Evolutionary conservation across 2,329 filamentous ascomycete genomes (phyloP).

Genomic region (Lomentospora prolificans): DNA sequence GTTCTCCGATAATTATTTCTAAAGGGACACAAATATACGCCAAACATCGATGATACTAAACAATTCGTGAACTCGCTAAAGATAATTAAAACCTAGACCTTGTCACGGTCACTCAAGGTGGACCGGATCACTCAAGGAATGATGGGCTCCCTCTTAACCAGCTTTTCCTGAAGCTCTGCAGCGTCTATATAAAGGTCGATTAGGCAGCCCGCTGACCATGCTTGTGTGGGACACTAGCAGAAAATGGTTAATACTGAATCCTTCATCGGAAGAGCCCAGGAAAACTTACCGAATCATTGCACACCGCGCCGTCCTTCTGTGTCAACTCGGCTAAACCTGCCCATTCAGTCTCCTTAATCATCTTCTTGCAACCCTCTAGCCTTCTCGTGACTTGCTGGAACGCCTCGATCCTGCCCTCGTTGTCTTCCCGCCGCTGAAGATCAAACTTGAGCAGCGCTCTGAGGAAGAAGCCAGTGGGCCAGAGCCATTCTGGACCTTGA

Average conservation of each 20-base stretch:
- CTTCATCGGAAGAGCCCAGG: neutral
- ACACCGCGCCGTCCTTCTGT: slow-evolving; percentile 76
- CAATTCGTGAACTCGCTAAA: no score
- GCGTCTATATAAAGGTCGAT: slow-evolving; percentile 96
- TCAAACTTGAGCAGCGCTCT: slow-evolving; percentile 88
- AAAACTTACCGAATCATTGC: slow-evolving; percentile 71
- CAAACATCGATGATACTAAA: no score
- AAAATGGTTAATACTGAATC: neutral
- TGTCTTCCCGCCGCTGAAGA: slow-evolving; percentile 49
- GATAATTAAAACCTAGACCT: no score
- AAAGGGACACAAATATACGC: no score
- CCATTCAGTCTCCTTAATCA: slow-evolving; percentile 74
- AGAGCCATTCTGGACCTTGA: slow-evolving; percentile 95
- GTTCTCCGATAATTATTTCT: no score
- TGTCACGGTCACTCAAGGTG: no score
- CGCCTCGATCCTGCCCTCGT: slow-evolving; percentile 65
- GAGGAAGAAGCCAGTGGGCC: slow-evolving; percentile 94
- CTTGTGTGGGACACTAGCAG: slow-evolving; percentile 70
- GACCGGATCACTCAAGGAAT: slow-evolving; percentile 3
- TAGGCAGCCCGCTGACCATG: slow-evolving; percentile 90
- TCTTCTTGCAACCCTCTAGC: slow-evolving; percentile 73
- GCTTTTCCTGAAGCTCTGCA: slow-evolving; percentile 36
- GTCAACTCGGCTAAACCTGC: slow-evolving; percentile 88
- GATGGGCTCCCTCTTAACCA: neutral
- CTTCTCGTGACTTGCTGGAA: slow-evolving; percentile 91